Evolutionary conservation across 73 alveolate genomes (phyloP), one percentile per base, ranked within the genome.

Genomic region (Paramecium primaurelia): DNA sequence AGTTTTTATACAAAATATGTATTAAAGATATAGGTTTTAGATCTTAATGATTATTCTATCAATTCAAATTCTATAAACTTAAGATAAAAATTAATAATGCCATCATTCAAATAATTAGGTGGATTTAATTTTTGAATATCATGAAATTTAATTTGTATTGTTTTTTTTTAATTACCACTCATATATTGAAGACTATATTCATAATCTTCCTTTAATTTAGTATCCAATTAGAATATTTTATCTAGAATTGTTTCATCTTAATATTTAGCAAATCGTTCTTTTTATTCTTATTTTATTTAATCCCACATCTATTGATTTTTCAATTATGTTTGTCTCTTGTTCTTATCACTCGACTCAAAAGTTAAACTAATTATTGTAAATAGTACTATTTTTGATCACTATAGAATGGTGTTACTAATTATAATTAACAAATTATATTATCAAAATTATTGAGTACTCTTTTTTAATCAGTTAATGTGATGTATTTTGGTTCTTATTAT

Each of bases 101-200:
- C 71, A 77, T 87, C 93, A 20, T 87, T 87, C 80, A 87, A 77
- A 69, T 87, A 87, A 44, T 87, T 40, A 1, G 71, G 71, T 12
- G 93, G 93, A 18, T 64, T 77, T 20, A 87, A 87, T 60, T 87
- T 87, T 60, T 26, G 58, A 38, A 87, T 34, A 64, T 87, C 93
- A 68, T 60, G 88, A 7, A 11, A 54, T 87, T 87, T 77, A 3
- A 87, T 87, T 64, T 73, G 30, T 14, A 87, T 87, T 37, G 84
- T 64, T 64, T 87, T 87, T 40, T 44, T 59, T 60, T 58, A 32
- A 58, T 38, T 77, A 10, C 49, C 86, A 34, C 34, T 22, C 54
- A 40, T 60, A 20, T 87, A 87, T 14, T 44, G 18, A 25, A 64
- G 73, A 60, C 59, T 87, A 40, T 87, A 87, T 59, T 73, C 84